Conservation (phyloP, 345 rosid genomes). For the Microthlaspi erraticum region DNA sequence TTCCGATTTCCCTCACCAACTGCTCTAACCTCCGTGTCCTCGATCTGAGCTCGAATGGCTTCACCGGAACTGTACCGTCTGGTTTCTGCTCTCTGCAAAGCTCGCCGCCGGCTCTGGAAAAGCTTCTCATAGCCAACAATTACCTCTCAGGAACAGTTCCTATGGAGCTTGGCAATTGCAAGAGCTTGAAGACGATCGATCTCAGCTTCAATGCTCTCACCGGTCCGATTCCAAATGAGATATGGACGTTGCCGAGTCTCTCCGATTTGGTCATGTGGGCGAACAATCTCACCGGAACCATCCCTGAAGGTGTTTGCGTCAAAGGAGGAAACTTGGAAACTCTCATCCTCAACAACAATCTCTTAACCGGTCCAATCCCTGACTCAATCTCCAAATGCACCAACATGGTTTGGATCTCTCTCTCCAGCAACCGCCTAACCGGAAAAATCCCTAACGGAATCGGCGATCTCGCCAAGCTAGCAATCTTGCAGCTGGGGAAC, state of each 20-base stretch:
- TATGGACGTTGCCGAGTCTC: slow-evolving; percentile 79
- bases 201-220: slow-evolving; percentile 83
- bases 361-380: slow-evolving; percentile 72
- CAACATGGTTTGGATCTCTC: slow-evolving; percentile 91
- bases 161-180: slow-evolving; percentile 72
- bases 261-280: slow-evolving; percentile 93
- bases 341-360: slow-evolving; percentile 87
- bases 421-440: slow-evolving; percentile 69
- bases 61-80: slow-evolving; percentile 67
- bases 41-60: slow-evolving; percentile 78
- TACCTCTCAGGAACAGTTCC: slow-evolving; percentile 81
- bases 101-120: slow-evolving; percentile 61
- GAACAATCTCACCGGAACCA: slow-evolving; percentile 81
- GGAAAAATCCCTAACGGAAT: slow-evolving; percentile 78
- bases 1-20: slow-evolving; percentile 67
- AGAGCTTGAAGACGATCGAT: slow-evolving; percentile 69
- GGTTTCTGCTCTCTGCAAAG: slow-evolving; percentile 63
- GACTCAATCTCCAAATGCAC: slow-evolving; percentile 73
- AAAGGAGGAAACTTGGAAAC: slow-evolving; percentile 81
- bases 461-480: slow-evolving; percentile 66
- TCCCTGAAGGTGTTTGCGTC: slow-evolving; percentile 74
- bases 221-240: slow-evolving; percentile 65
- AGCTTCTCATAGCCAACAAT: slow-evolving; percentile 69
- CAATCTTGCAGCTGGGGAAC: slow-evolving; percentile 87
- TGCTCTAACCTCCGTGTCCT: slow-evolving; percentile 71